These are phyloP conservation scores for Xerocomellus chrysenteron DNA, from an alignment of 768 basidiomycete genomes.

Conservation along the genomic window DNA sequence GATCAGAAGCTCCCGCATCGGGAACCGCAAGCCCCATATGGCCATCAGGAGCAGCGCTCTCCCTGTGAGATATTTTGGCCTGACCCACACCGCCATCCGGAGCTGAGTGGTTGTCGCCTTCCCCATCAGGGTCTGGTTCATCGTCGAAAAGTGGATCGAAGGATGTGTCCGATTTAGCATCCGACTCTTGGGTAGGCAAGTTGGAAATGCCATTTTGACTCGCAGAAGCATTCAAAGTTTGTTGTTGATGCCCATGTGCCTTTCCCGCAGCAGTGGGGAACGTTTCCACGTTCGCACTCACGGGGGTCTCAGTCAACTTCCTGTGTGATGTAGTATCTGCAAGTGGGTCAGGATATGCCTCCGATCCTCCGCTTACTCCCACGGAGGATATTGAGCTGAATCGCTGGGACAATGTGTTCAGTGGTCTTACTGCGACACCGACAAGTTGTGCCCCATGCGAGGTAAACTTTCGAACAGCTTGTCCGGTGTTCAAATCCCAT, in stretches of 20 bases:
- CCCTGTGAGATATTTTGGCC: constrained; percentile 15
- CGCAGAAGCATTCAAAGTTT: constrained; percentile 17
- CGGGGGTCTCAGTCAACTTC: constrained; percentile 13
- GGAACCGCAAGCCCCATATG: constrained; percentile 30
- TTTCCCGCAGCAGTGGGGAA: constrained; percentile 17
- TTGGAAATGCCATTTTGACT: constrained; percentile 28
- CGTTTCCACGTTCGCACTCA: constrained; percentile 24
- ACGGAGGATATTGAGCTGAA: constrained; percentile 25
- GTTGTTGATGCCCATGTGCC: constrained; percentile 16
- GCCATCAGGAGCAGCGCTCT: constrained; percentile 7
- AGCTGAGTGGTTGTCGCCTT: constrained; percentile 28
- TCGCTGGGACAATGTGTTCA: constrained; percentile 38
- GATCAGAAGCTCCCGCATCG: constrained; percentile 25
- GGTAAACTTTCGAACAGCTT: constrained; percentile 70
- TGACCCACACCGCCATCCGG: constrained; percentile 20
- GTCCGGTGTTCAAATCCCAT: constrained; percentile 97
- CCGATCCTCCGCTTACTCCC: constrained; percentile 25
- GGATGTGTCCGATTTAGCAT: constrained; percentile 75
- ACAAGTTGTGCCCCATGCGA: constrained; percentile 86
- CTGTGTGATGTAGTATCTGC: constrained; percentile 6
- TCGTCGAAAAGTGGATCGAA: constrained; percentile 92
- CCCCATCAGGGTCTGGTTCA: constrained; percentile 65
- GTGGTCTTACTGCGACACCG: constrained; percentile 74
- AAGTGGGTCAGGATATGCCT: constrained; percentile 13
- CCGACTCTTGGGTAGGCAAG: constrained; percentile 40